Evolutionary conservation across 1,284 basidiomycete genomes (phyloP), one percentile per base, ranked within the genome.

Genomic region (Entoloma clypeatum): DNA sequence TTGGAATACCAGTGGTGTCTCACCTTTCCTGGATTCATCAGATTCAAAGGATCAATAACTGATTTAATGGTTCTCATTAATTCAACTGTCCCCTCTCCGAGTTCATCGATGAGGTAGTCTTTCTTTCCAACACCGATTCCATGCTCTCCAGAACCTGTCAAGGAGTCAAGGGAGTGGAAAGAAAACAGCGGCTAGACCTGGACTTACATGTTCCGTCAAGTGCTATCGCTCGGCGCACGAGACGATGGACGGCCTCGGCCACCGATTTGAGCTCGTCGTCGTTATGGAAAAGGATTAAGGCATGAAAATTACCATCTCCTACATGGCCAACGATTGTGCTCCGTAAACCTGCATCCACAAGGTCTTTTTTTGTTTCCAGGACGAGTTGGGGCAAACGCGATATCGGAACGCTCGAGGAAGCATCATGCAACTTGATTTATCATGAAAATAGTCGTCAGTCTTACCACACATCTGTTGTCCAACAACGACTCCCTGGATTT

Each of bases 401-500:
- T 6, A 87, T 84, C 3, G 88, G 88, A 24, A 93, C 89, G 56
- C 91, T 92, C 32, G 64, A 14, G 53, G 55, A 35, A n/a, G 45
- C 30, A 35, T 28, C n/a, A 41, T 43, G 10, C 24, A 13, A 36
- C 33, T 11, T 14, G 21, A 35, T 26, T 8, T 9, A 7, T 23
- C 5, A 23, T 6, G 18, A 33, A 4, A 8, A 21, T 24, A 3
- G 7, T 33, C 13, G 18, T 6, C 31, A 22, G 21, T 17, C 60
- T 36, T 53, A 82, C 87, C 88, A 91, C 31, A 91, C 87, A 61
- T 93, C 92, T 1, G 92, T 94, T 4, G 86, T 87, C 87, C 89
- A 93, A 45, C 81, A 84, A 36, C 73, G 75, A 8, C 69, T 65
- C 7, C 77, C 81, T 3, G 86, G 82, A 41, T 77, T 62, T 11